These are phyloP conservation scores for Metschnikowia kofuensis DNA, from an alignment of 805 yeast species.

Conservation along the genomic window DNA sequence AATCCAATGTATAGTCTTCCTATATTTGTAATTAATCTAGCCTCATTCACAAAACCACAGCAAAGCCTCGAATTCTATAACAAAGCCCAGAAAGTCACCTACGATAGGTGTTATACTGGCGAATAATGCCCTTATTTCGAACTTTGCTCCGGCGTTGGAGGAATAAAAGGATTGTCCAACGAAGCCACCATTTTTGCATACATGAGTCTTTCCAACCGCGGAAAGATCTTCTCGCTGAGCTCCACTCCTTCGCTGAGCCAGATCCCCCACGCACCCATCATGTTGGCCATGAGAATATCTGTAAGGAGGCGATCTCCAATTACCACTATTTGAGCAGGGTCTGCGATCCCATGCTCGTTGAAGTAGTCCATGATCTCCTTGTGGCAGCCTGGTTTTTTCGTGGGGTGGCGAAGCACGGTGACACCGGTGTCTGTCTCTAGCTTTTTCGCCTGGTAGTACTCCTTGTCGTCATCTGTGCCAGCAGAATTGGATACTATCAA, in stretches of 20 bases:
- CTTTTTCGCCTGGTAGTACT: conserved; percentile 54
- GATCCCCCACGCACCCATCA: conserved; percentile 82
- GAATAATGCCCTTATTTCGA: no score
- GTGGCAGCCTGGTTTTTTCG: conserved; percentile 82
- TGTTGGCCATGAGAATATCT: conserved; percentile 89
- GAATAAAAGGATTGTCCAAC: conserved; percentile 14
- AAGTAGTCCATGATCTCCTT: conserved; percentile 65
- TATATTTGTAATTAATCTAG: no score
- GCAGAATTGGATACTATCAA: conserved; percentile 90
- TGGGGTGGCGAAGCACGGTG: conserved; percentile 63
- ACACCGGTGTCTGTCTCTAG: conserved; percentile 68
- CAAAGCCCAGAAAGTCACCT: no score
- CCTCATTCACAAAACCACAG: no score
- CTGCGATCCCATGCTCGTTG: conserved; percentile 38
- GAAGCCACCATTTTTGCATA: conserved; percentile 20
- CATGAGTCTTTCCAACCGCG: conserved; percentile 49
- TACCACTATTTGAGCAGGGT: conserved; percentile 68
- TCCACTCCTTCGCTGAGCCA: conserved; percentile 83
- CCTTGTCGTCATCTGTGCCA: conserved; percentile 75
- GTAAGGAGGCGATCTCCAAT: conserved; percentile 92
- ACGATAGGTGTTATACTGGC: no score
- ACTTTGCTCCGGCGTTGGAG: conserved; percentile 16
- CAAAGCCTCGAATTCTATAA: no score
- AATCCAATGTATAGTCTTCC: neutral
- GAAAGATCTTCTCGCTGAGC: conserved; percentile 48